Percentiles rank a stretch among this genome's conserved stretches.
phyloP scores from a whole-genome alignment of 306 rosid genomes.

The Comarum palustre region DNA sequence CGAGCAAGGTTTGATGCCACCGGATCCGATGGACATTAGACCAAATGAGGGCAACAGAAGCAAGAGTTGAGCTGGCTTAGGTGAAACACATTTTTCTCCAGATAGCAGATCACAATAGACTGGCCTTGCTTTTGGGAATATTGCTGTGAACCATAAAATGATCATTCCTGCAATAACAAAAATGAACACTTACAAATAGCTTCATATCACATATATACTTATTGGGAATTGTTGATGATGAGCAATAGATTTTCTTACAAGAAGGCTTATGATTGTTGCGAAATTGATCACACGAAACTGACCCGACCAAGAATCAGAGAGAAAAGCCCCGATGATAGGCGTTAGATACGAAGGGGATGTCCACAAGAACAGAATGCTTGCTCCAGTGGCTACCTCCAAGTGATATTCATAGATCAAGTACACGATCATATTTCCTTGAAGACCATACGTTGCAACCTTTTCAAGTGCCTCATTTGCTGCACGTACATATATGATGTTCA shows the following conservation, averaged over 20 bases:
- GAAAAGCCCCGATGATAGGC: constrained; percentile 58
- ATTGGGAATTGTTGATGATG: too few relatives aligned
- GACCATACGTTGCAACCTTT: constrained; percentile 54
- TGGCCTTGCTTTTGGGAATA: constrained; percentile 49
- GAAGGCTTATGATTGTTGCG: constrained; percentile 51
- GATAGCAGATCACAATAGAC: constrained; percentile 33
- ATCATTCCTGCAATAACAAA: constrained; percentile 40
- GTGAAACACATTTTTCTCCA: constrained; percentile 35
- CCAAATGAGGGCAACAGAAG: constrained; percentile 32
- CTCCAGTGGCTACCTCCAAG: constrained; percentile 38
- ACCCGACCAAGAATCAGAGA: constrained; percentile 68
- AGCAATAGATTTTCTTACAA: constrained; percentile 29
- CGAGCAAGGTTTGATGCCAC: constrained; percentile 55
- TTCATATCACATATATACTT: not conserved
- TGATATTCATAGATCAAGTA: constrained; percentile 48
- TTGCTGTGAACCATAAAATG: constrained; percentile 57
- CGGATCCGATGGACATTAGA: constrained; percentile 55
- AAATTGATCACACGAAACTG: constrained; percentile 54
- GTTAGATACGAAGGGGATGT: constrained; percentile 48
- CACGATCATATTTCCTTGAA: constrained; percentile 56
- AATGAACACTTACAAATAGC: not conserved
- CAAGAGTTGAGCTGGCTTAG: constrained; percentile 43
- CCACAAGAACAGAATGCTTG: constrained; percentile 46
- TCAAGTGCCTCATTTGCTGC: constrained; percentile 63
- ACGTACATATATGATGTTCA: constrained; percentile 8